Conservation (phyloP, 202 grass and related monocot species). For the Panicum hallii region DNA sequence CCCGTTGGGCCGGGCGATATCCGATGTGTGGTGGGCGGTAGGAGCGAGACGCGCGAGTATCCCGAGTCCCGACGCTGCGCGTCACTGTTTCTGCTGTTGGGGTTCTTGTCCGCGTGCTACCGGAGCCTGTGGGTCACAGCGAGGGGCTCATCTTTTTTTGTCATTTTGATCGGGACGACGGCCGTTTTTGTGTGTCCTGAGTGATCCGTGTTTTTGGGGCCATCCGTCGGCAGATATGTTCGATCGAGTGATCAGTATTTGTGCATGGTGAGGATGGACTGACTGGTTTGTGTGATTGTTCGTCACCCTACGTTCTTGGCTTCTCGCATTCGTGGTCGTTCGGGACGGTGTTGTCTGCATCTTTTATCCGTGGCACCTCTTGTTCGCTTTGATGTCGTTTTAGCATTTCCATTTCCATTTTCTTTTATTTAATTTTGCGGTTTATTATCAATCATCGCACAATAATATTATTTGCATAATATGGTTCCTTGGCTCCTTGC, state of each 20-base stretch:
- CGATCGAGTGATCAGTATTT: background rate
- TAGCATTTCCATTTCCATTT: background rate
- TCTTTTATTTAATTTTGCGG: no score
- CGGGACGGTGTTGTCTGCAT: background rate
- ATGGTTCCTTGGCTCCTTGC: no score
- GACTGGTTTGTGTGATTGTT: background rate
- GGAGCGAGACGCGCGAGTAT: background rate
- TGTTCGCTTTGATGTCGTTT: background rate
- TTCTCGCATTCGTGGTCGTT: background rate
- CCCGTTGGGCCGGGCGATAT: conserved; percentile 40
- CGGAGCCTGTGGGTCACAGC: background rate
- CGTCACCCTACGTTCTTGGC: background rate
- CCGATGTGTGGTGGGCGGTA: background rate
- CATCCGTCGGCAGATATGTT: background rate
- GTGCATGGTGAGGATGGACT: background rate
- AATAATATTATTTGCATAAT: no score
- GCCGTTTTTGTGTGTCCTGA: conserved; percentile 10
- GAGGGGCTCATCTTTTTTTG: conserved; percentile 3
- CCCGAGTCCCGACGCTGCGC: background rate
- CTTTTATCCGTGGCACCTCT: background rate
- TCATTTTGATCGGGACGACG: background rate
- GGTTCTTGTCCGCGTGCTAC: background rate
- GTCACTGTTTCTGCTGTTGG: background rate
- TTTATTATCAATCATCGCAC: no score
- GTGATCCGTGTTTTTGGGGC: background rate